Evolutionary conservation across 2,329 filamentous ascomycete genomes (phyloP), one percentile per base, ranked within the genome.

Genomic region (Botrytis fragariae): DNA sequence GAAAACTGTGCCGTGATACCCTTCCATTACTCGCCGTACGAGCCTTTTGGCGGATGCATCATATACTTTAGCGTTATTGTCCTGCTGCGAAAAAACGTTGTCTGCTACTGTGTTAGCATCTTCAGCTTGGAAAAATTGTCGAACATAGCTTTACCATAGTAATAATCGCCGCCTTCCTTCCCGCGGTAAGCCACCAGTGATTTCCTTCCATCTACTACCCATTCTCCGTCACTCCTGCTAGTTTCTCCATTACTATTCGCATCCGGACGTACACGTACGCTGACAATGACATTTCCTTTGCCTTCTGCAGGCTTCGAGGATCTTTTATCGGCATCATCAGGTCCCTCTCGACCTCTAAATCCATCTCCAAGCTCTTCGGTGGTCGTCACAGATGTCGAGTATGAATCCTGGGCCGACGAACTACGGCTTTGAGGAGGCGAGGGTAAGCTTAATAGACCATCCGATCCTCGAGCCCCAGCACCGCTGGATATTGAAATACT

Each of bases 1-100:
- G 82, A 99, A 98, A 37, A 99, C 96, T 1, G 96, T 99, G 74
- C 95, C 96, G 80, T 98, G 95, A 82, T 98, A 99, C 60, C 96
- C 96, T 85, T 99, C 96, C 96, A 99, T 99, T 68, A 99, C 96
- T 79, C 96, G 89, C 78, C 96, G 92, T 64, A 99, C 96, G 69
- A 99, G 86, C 75, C 96, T 92, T 84, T 98, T 98, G 61, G 96
- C 96, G 63, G 90, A 93, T 76, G 95, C 91, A 83, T 99, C 96
- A 82, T 99, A 99, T 16, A 99, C 96, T 81, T 92, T 92, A 71
- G 93, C 90, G 81, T 99, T 99, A 81, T 98, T 93, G 81, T 99
- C 95, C 81, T 97, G 90, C 29, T 94, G 93, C 69, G 93, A 90
- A 83, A 99, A 99, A 75, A 98, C 96, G 84, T 98, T 98, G 85